Evolutionary conservation across 352 stramenopile genomes (phyloP).

Genomic region (Phytopythium mirpurense): DNA sequence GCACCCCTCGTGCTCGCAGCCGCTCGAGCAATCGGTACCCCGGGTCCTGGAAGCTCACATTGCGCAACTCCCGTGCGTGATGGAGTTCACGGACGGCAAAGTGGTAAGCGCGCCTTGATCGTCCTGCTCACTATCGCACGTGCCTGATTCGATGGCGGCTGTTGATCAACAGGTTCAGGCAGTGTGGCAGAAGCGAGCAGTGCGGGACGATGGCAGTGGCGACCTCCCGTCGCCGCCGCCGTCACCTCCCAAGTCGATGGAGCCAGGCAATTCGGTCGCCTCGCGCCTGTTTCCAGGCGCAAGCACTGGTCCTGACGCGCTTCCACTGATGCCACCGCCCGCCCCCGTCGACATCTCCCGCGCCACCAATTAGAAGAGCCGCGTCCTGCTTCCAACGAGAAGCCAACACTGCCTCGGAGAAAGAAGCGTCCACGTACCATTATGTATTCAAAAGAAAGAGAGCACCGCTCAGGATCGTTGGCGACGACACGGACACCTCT

Average conservation of each 20-base stretch:
- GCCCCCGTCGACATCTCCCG: neutral
- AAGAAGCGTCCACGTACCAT: neutral
- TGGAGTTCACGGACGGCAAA: conserved; percentile 56
- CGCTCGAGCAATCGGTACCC: conserved; percentile 52
- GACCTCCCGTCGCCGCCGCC: conserved; percentile 5
- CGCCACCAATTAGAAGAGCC: neutral
- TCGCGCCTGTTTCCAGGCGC: conserved; percentile 11
- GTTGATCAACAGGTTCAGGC: conserved; percentile 37
- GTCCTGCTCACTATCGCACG: neutral
- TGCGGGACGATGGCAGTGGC: conserved; percentile 23
- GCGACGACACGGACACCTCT: too few species aligned
- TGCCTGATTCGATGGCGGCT: neutral
- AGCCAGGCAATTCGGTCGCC: conserved; percentile 10
- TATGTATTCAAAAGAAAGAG: conserved; percentile 4
- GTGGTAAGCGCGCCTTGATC: conserved; percentile 18
- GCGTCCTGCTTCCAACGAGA: neutral
- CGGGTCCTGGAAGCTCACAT: conserved; percentile 64
- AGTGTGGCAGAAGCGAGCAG: conserved; percentile 55
- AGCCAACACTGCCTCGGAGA: neutral
- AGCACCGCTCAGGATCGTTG: too few species aligned
- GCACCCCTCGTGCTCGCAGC: conserved; percentile 13
- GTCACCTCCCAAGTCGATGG: conserved; percentile 8
- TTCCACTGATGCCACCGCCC: neutral
- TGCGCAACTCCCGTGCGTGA: conserved; percentile 52
- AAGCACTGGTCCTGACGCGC: neutral